These are phyloP conservation scores for Tremella fuciformis DNA, from an alignment of 768 basidiomycete genomes.

Conservation along the genomic window DNA sequence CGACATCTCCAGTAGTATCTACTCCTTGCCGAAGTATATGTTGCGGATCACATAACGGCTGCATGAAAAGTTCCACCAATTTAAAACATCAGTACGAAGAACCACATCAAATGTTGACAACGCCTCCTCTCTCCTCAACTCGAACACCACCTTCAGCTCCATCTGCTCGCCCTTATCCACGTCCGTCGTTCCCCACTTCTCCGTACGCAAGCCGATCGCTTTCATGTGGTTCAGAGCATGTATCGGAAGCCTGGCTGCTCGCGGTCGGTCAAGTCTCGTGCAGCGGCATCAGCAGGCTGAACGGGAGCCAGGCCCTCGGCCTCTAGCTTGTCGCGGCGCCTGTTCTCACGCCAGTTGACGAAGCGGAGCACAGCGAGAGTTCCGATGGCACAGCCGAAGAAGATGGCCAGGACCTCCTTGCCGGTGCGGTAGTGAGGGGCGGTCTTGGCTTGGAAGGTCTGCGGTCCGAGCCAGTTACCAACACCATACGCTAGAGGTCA, in stretches of 20 bases:
- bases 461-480: conserved; percentile 20
- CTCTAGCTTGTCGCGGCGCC: conserved; percentile 20
- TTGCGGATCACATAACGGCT: too few species aligned
- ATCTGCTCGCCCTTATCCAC: too few species aligned
- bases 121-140: too few species aligned
- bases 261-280: conserved; percentile 26
- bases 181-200: too few species aligned
- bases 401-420: conserved; percentile 20
- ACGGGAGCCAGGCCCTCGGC: conserved; percentile 9
- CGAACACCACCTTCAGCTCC: too few species aligned
- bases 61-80: too few species aligned
- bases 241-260: conserved; percentile 27
- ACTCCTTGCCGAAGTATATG: too few species aligned
- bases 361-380: conserved; percentile 15
- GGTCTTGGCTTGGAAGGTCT: conserved; percentile 17
- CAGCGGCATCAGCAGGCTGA: conserved; percentile 22
- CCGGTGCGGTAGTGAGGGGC: conserved; percentile 17
- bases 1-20: too few species aligned
- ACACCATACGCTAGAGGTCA: conserved; percentile 10
- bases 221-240: conserved; percentile 15
- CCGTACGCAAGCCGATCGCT: too few species aligned
- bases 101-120: too few species aligned
- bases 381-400: conserved; percentile 26
- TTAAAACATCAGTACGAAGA: too few species aligned
- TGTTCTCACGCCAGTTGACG: conserved; percentile 25